phyloP scores from a whole-genome alignment of 352 stramenopile species.

The Blastocystis hominis region DNA sequence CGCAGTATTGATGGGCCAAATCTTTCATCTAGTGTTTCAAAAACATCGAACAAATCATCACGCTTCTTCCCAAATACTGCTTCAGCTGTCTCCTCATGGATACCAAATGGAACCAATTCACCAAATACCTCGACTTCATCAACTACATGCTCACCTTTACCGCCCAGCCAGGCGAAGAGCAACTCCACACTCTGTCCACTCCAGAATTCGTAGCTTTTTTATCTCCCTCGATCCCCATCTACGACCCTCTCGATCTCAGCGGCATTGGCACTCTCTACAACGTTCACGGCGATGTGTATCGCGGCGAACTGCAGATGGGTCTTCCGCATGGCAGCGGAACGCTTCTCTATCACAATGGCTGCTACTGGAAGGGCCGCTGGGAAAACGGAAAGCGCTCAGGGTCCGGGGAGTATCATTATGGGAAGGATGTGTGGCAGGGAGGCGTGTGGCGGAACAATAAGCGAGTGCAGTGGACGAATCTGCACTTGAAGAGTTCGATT shows the following conservation, averaged over 20 bases:
- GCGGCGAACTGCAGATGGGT: neutral
- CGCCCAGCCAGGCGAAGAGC: neutral
- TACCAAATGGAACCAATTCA: neutral
- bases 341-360: slow-evolving; percentile 17
- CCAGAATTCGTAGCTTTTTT: neutral
- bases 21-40: neutral
- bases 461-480: neutral
- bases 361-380: neutral
- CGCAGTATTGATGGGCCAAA: neutral
- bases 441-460: neutral
- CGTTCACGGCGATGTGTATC: slow-evolving; percentile 11
- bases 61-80: neutral
- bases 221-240: neutral
- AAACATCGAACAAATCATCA: neutral
- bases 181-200: neutral
- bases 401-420: neutral
- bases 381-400: neutral
- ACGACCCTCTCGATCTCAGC: neutral
- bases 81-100: neutral
- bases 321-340: neutral
- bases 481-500: neutral
- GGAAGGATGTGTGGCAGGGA: neutral
- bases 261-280: neutral
- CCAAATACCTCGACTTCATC: neutral
- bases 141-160: neutral